Evolutionary conservation across 805 yeast species (phyloP).

Genomic region (Cyberlindnera mycetangii): DNA sequence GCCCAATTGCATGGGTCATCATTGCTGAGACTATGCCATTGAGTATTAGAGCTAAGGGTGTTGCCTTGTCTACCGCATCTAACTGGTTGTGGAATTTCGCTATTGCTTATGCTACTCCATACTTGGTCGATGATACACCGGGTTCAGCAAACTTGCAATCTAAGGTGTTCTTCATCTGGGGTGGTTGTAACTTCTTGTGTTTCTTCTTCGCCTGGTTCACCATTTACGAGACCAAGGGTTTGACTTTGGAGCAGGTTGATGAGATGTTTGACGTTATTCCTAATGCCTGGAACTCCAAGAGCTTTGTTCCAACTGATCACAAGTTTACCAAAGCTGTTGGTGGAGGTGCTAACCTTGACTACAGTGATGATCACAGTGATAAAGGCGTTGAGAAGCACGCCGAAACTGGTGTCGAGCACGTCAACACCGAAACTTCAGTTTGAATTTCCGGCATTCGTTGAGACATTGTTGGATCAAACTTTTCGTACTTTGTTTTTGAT

Average conservation of each 20-base stretch:
- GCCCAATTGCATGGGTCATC: conserved; percentile 74
- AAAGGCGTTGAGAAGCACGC: conserved; percentile 5
- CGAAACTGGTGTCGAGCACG: conserved; percentile 1
- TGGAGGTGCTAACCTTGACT: conserved; percentile 2
- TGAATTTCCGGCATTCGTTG: no score
- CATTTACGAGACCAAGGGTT: conserved; percentile 65
- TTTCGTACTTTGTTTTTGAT: background rate
- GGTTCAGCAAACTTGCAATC: conserved; percentile 61
- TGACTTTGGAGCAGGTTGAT: conserved; percentile 66
- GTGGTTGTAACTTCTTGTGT: conserved; percentile 58
- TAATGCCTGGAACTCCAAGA: conserved; percentile 33
- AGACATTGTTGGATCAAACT: no score
- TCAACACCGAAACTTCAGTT: conserved; percentile 8
- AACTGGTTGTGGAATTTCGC: conserved; percentile 79
- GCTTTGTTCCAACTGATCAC: conserved; percentile 33
- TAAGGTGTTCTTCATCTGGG: conserved; percentile 74
- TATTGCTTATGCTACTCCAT: conserved; percentile 75
- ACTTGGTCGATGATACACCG: conserved; percentile 60
- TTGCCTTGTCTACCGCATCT: conserved; percentile 68
- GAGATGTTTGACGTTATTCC: conserved; percentile 44
- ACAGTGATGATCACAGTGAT: conserved; percentile 4
- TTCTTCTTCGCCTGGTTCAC: conserved; percentile 54
- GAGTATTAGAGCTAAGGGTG: conserved; percentile 70
- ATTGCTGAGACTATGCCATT: conserved; percentile 65
- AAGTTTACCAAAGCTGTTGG: conserved; percentile 27